A percentile compares a stretch with the other conserved stretches of the same genome.
phyloP scores from a whole-genome alignment of 352 stramenopile genomes.

The Pythium aristosporum region DNA sequence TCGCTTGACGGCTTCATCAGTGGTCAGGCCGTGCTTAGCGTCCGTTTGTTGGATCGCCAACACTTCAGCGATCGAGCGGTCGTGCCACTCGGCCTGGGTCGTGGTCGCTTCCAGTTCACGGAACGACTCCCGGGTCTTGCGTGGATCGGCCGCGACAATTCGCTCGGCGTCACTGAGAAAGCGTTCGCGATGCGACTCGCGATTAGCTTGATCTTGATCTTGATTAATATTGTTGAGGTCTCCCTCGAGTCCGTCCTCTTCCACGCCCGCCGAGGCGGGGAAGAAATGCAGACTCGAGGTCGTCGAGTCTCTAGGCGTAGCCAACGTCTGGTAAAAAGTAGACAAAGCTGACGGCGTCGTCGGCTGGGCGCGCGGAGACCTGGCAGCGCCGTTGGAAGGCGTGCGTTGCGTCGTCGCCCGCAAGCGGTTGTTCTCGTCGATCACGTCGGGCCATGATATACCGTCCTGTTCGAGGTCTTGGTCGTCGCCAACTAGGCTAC shows the following conservation, averaged over 20 bases:
- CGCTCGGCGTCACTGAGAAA: conserved; percentile 66
- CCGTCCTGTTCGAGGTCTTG: conserved; percentile 29
- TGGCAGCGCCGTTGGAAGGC: conserved; percentile 7
- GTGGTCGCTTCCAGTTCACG: conserved; percentile 38
- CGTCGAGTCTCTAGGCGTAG: conserved; percentile 55
- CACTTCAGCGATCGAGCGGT: conserved; percentile 41
- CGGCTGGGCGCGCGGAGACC: conserved; percentile 20
- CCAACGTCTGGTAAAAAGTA: conserved; percentile 61
- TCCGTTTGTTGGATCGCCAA: conserved; percentile 47
- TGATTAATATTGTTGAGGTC: neutral
- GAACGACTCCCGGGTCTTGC: conserved; percentile 64
- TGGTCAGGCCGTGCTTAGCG: conserved; percentile 35
- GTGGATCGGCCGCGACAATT: conserved; percentile 41
- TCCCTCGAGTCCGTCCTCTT: conserved; percentile 21
- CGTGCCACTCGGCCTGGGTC: conserved; percentile 56
- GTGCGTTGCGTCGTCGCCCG: conserved; percentile 23
- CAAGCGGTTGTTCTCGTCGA: conserved; percentile 16
- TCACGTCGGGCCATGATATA: conserved; percentile 27
- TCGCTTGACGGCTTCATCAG: conserved; percentile 32
- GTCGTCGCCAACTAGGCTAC: conserved; percentile 7
- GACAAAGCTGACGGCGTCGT: conserved; percentile 41
- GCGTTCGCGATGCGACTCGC: conserved; percentile 41
- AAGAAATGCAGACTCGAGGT: conserved; percentile 31
- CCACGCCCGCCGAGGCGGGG: conserved; percentile 20
- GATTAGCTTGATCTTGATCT: conserved; percentile 21